Conservation (phyloP, 352 stramenopile species). For the Albugo candida region DNA sequence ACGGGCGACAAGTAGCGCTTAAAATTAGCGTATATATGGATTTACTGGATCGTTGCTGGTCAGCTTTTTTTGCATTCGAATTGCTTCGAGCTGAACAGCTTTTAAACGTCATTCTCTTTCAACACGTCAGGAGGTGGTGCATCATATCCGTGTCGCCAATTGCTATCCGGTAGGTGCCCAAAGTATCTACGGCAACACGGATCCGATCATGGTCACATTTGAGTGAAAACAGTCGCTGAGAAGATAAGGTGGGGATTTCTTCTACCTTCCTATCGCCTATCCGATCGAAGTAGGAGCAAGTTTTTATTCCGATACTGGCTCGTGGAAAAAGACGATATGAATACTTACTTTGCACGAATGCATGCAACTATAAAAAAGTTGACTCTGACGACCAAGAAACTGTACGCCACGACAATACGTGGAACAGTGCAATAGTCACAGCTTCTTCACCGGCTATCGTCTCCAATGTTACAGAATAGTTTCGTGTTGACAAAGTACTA, state of each 20-base stretch:
- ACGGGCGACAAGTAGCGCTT: conserved; percentile 91
- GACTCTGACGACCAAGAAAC: conserved; percentile 97
- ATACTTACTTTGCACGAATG: conserved; percentile 55
- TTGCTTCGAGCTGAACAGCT: conserved; percentile 94
- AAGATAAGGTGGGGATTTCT: conserved; percentile 90
- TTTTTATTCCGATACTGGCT: conserved; percentile 99
- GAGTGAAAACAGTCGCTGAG: conserved; percentile 85
- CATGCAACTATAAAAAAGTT: conserved; percentile 98
- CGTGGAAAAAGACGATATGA: conserved; percentile 99
- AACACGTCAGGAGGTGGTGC: conserved; percentile 93
- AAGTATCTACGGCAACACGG: conserved; percentile 98
- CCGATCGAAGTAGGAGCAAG: conserved; percentile 98
- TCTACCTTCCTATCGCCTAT: conserved; percentile 95
- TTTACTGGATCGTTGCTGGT: conserved; percentile 96
- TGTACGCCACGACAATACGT: conserved; percentile 94
- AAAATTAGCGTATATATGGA: conserved; percentile 98
- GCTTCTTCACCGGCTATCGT: conserved; percentile 23
- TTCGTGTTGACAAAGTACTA: conserved; percentile 34
- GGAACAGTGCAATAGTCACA: conserved; percentile 29
- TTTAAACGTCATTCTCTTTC: conserved; percentile 98
- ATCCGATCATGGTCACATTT: conserved; percentile 99
- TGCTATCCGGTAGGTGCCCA: conserved; percentile 89
- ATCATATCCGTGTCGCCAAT: conserved; percentile 88
- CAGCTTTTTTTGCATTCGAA: conserved; percentile 97
- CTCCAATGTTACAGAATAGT: conserved; percentile 37